Evolutionary conservation across 2,329 filamentous ascomycete genomes (phyloP).

Genomic region (Helotiales sp.): DNA sequence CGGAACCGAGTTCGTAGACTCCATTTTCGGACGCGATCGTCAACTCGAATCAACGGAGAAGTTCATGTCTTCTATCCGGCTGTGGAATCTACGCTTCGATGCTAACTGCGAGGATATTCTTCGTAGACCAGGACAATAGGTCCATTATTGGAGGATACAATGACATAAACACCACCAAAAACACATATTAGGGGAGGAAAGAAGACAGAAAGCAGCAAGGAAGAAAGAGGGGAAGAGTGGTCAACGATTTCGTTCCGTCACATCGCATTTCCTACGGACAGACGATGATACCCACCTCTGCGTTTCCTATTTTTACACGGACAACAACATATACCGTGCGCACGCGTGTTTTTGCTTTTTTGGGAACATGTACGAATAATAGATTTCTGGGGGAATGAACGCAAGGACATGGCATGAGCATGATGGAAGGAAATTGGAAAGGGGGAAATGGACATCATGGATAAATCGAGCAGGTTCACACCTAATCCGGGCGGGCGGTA

Average conservation of each 20-base stretch:
- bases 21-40: constrained; percentile 89
- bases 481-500: background rate
- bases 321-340: background rate
- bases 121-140: constrained; percentile 52
- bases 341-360: background rate
- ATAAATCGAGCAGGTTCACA: constrained; percentile 13
- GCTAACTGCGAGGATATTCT: constrained; percentile 95
- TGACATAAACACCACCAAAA: background rate
- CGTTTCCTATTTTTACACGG: background rate
- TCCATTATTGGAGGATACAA: background rate
- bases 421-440: background rate
- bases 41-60: constrained; percentile 90
- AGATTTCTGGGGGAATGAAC: background rate
- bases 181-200: background rate
- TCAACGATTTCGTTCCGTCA: constrained; percentile 6
- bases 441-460: background rate
- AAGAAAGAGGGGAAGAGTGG: background rate
- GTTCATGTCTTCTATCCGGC: constrained; percentile 71
- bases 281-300: constrained; percentile 8
- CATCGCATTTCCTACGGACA: constrained; percentile 8
- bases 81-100: constrained; percentile 91
- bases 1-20: constrained; percentile 93
- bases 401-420: background rate
- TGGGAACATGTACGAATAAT: constrained; percentile 5
- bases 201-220: background rate